Evolutionary conservation across 495 filamentous ascomycete genomes (phyloP).

Genomic region (Aspergillus campestris): DNA sequence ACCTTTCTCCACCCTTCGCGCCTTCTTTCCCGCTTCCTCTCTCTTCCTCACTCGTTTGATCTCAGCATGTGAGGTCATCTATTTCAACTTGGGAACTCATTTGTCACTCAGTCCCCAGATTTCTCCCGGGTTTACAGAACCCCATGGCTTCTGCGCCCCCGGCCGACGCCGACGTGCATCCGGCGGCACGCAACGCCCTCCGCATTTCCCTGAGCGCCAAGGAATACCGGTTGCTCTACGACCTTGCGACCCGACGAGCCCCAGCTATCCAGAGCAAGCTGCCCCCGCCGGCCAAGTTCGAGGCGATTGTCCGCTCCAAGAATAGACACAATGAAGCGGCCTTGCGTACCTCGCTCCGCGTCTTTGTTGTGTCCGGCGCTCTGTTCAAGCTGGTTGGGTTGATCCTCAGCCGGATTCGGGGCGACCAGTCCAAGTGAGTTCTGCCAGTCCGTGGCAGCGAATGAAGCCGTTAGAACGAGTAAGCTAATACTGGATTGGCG

Average conservation of each 20-base stretch:
- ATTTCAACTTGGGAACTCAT: not conserved
- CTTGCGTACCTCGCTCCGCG: constrained; percentile 65
- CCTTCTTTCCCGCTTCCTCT: not conserved
- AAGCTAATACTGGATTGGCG: not conserved
- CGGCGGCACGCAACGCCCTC: constrained; percentile 57
- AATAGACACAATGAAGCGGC: constrained; percentile 75
- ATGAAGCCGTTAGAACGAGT: not conserved
- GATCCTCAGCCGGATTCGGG: constrained; percentile 41
- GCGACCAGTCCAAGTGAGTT: constrained; percentile 21
- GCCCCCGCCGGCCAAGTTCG: constrained; percentile 47
- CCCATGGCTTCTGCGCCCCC: constrained; percentile 10
- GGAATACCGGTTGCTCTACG: constrained; percentile 77
- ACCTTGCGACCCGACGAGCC: constrained; percentile 63
- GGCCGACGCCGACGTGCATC: constrained; percentile 10
- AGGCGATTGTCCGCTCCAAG: constrained; percentile 38
- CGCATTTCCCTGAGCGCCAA: constrained; percentile 75
- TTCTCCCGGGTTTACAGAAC: not conserved
- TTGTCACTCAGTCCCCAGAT: not conserved
- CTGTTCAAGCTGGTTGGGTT: constrained; percentile 62
- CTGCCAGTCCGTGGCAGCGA: not conserved
- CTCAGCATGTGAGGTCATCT: not conserved
- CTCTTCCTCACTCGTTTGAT: not conserved
- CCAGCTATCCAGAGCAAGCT: constrained; percentile 49
- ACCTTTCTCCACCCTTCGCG: not conserved
- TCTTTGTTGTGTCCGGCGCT: constrained; percentile 63